Base-by-base conservation (phyloP, 176 grass and related monocot species). In the Metroxylon sagu region DNA sequence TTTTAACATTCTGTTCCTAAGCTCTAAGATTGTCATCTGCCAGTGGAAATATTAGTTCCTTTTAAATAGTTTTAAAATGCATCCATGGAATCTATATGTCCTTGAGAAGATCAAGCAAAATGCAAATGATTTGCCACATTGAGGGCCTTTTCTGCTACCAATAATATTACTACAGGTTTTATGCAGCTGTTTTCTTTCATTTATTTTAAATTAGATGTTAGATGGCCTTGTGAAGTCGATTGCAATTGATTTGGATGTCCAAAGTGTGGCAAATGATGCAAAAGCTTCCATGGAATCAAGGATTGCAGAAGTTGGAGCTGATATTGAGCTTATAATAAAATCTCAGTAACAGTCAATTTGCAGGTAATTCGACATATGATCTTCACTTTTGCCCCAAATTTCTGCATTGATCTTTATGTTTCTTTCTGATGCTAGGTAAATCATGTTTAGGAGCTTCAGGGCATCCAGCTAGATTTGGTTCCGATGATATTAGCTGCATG, bases 161-260 rank as follows among this genome's bases (percentile, higher is more conserved):
- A 35, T 35, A 7, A 35, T 35, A 35, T 35, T 1, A 43, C 8
- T 14, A 43, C 18, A 29, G 63, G 39, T 62, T 51, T 26, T 71
- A 21, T 48, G 17, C 23, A 69, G 2, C 5, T 54, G 18, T 61
- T 76, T 54, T 39, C 77, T 81, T 88, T 98, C 56, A 93, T 58
- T 57, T 63, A 59, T 29, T 66, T 18, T 59, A 69, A 62, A 59
- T 29, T 52, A 98, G 94, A 98, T 98, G 94, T 64, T 85, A 53
- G 79, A 80, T 67, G 94, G 94, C 50, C 70, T 75, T 3, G 84
- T 98, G 27, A 93, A 89, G 74, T 74, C 88, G 48, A 88, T 98
- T 64, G 88, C 94, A n/a, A 76, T 98, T 8, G 88, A 92, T 62
- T 84, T 98, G 15, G 94, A 89, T 62, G 79, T 92, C 57, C 77